Evolutionary conservation across 2,329 filamentous ascomycete species (phyloP).

Genomic region (Tolypocladium cylindrosporum): DNA sequence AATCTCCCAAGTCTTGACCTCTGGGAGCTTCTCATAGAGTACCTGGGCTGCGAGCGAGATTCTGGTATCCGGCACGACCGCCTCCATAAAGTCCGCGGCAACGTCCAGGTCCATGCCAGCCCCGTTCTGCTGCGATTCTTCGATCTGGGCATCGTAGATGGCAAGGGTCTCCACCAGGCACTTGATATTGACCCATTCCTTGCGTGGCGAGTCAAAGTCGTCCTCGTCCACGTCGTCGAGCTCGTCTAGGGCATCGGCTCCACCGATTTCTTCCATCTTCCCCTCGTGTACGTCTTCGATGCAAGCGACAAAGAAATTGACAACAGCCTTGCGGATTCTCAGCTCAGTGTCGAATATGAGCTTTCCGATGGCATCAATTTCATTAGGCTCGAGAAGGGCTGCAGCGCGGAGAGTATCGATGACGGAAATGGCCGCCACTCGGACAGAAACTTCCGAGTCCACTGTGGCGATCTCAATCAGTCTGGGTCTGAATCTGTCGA

Average conservation of each 20-base stretch:
- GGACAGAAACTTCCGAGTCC: slow-evolving; percentile 72
- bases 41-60: slow-evolving; percentile 80
- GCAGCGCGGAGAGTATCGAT: slow-evolving; percentile 74
- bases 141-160: slow-evolving; percentile 65
- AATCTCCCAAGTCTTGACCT: slow-evolving; percentile 79
- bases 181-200: slow-evolving; percentile 87
- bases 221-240: slow-evolving; percentile 64
- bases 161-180: slow-evolving; percentile 76
- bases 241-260: slow-evolving; percentile 67
- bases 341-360: slow-evolving; percentile 83
- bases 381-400: slow-evolving; percentile 80
- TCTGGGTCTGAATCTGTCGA: slow-evolving; percentile 78
- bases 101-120: slow-evolving; percentile 36
- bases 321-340: slow-evolving; percentile 78
- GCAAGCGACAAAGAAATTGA: slow-evolving; percentile 82
- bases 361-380: slow-evolving; percentile 80
- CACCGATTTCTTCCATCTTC: slow-evolving; percentile 76
- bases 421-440: slow-evolving; percentile 70
- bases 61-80: slow-evolving; percentile 62
- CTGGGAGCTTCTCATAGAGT: slow-evolving; percentile 71
- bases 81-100: slow-evolving; percentile 47
- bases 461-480: slow-evolving; percentile 87
- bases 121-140: slow-evolving; percentile 41
- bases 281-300: slow-evolving; percentile 72
- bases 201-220: slow-evolving; percentile 64